These are phyloP conservation scores for Ogataea methanolica DNA, from an alignment of 805 yeast species.

Conservation along the genomic window DNA sequence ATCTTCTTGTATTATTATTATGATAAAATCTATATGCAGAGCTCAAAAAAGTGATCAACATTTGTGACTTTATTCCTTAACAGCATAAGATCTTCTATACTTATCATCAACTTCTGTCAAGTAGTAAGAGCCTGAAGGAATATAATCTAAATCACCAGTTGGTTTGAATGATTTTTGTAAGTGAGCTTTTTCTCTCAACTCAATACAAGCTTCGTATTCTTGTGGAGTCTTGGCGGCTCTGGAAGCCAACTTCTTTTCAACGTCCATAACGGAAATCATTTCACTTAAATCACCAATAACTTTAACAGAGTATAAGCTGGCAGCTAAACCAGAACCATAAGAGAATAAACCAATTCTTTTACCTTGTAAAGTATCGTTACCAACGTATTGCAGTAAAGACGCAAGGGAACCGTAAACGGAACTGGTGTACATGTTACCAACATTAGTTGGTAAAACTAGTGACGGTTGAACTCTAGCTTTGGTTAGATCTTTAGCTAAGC, in stretches of 20 bases:
- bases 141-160: slow-evolving; percentile 66
- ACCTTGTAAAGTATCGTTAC: slow-evolving; percentile 66
- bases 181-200: slow-evolving; percentile 85
- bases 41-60: not conserved
- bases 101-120: slow-evolving; percentile 79
- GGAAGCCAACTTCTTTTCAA: slow-evolving; percentile 59
- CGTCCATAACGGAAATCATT: slow-evolving; percentile 60
- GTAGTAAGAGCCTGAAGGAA: slow-evolving; percentile 78
- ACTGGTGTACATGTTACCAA: slow-evolving; percentile 98
- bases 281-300: slow-evolving; percentile 77
- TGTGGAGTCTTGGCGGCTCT: slow-evolving; percentile 70
- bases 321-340: slow-evolving; percentile 97
- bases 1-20: not conserved
- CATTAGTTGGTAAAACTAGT: slow-evolving; percentile 84
- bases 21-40: not conserved
- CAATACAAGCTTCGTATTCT: slow-evolving; percentile 77
- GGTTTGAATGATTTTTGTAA: slow-evolving; percentile 78
- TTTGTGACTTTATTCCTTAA: slow-evolving; percentile 44
- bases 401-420: slow-evolving; percentile 84
- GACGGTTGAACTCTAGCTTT: slow-evolving; percentile 74
- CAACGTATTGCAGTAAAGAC: slow-evolving; percentile 73
- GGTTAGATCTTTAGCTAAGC: slow-evolving; percentile 63
- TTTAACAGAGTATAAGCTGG: slow-evolving; percentile 75
- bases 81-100: slow-evolving; percentile 76
- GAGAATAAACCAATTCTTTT: slow-evolving; percentile 92